These are phyloP conservation scores for Butyriboletus loyo DNA, from an alignment of 768 basidiomycete genomes.

Conservation along the genomic window DNA sequence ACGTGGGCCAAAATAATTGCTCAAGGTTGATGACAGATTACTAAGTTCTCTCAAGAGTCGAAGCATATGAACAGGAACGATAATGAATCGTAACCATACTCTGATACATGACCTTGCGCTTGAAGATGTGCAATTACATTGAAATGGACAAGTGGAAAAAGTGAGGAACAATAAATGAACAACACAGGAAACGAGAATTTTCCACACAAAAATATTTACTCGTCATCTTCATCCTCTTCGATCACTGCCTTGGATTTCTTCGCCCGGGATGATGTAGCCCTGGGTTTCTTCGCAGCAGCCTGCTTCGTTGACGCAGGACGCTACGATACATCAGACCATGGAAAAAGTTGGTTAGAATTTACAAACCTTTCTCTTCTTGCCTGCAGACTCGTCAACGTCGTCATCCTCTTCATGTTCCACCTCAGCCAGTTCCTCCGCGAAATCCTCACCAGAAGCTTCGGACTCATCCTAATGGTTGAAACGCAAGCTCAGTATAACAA, in stretches of 20 bases:
- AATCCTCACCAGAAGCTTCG: slow-evolving; percentile 47
- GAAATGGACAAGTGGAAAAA: neutral
- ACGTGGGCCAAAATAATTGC: neutral
- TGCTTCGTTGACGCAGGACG: slow-evolving; percentile 45
- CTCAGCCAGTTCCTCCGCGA: slow-evolving; percentile 41
- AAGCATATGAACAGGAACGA: neutral
- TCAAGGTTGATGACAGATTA: neutral
- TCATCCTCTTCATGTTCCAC: slow-evolving; percentile 51
- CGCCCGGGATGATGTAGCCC: slow-evolving; percentile 24
- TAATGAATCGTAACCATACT: slow-evolving; percentile 3
- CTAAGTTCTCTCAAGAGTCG: neutral
- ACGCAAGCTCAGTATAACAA: neutral
- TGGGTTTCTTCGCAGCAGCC: slow-evolving; percentile 41
- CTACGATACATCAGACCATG: slow-evolving; percentile 25
- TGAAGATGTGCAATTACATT: slow-evolving; percentile 9
- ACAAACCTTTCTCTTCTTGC: slow-evolving; percentile 72
- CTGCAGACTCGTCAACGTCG: slow-evolving; percentile 30
- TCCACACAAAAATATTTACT: slow-evolving; percentile 13
- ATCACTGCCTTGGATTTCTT: slow-evolving; percentile 46
- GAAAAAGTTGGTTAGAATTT: neutral
- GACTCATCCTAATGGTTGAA: slow-evolving; percentile 26
- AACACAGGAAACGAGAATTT: neutral
- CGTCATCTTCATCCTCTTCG: slow-evolving; percentile 41
- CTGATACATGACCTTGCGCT: slow-evolving; percentile 4
- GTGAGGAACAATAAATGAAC: slow-evolving; percentile 6